phyloP scores from a whole-genome alignment of 768 basidiomycete genomes.

The Collybia nuda region DNA sequence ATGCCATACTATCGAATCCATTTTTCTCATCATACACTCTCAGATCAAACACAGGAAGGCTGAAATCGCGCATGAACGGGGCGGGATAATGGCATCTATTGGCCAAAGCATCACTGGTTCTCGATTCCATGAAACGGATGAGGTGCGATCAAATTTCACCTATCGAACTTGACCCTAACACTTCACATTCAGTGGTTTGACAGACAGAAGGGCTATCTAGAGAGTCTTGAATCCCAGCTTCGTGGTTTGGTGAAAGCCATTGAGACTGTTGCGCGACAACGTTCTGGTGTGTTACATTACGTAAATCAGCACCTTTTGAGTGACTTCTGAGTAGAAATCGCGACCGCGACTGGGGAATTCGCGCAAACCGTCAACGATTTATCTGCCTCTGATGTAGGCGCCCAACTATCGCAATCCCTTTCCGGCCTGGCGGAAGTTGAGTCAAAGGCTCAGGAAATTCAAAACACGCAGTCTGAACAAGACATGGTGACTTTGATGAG shows the following conservation, averaged over 20 bases:
- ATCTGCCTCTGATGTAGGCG: conserved; percentile 72
- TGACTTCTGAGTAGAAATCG: conserved; percentile 51
- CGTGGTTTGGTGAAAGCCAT: conserved; percentile 86
- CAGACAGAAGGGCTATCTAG: conserved; percentile 78
- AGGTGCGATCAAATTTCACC: conserved; percentile 42
- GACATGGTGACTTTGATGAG: conserved; percentile 82
- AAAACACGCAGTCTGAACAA: conserved; percentile 73
- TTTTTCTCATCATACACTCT: conserved; percentile 2
- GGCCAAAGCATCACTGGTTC: conserved; percentile 79
- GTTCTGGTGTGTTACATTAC: conserved; percentile 47
- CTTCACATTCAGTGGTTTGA: conserved; percentile 78
- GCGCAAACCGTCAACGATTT: conserved; percentile 69
- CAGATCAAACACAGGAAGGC: conserved; percentile 89
- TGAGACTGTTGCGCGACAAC: conserved; percentile 80
- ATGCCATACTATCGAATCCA: background rate
- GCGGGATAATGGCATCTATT: conserved; percentile 82
- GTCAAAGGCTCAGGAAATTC: conserved; percentile 69
- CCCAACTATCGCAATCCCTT: conserved; percentile 70
- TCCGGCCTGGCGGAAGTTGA: conserved; percentile 74
- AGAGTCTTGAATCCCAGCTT: conserved; percentile 87
- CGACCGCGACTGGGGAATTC: conserved; percentile 75
- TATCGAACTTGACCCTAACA: background rate
- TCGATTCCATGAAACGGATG: conserved; percentile 86
- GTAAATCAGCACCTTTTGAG: too few species aligned
- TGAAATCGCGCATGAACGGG: conserved; percentile 73